Percentiles rank a stretch among this genome's conserved stretches.
phyloP scores from a whole-genome alignment of 371 early-diverging fungal genomes.

The Mucor piriformis region DNA sequence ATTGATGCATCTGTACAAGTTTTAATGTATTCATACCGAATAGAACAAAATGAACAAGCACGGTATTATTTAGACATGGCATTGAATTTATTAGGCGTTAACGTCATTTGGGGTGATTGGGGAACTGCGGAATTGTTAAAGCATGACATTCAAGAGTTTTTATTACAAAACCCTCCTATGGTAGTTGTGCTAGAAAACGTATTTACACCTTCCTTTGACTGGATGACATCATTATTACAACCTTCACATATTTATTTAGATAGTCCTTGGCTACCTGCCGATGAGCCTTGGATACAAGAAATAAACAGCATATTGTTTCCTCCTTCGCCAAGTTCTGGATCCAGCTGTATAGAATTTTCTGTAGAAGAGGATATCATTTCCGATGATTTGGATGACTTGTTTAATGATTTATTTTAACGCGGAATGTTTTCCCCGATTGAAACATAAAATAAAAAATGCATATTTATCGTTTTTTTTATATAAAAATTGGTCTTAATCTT shows the following conservation, averaged over 20 bases:
- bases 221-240: neutral
- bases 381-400: neutral
- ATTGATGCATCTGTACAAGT: conserved; percentile 16
- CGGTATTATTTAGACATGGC: conserved; percentile 17
- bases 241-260: neutral
- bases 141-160: conserved; percentile 1
- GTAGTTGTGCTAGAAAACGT: neutral
- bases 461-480: no score
- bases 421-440: neutral
- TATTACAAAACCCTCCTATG: neutral
- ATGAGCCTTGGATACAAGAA: conserved; percentile 17
- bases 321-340: neutral
- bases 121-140: conserved; percentile 2
- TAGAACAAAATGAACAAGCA: neutral
- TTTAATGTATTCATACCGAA: conserved; percentile 19
- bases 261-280: conserved; percentile 2
- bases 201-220: neutral
- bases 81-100: conserved; percentile 1
- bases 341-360: neutral
- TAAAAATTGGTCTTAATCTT: no score
- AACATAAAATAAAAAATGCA: conserved; percentile 2
- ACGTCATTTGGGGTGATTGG: conserved; percentile 16
- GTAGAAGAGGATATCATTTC: neutral
- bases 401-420: conserved; percentile 8
- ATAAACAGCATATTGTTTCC: conserved; percentile 4